phyloP scores from a whole-genome alignment of 1,284 basidiomycete species.

The Leccinum huronense region DNA sequence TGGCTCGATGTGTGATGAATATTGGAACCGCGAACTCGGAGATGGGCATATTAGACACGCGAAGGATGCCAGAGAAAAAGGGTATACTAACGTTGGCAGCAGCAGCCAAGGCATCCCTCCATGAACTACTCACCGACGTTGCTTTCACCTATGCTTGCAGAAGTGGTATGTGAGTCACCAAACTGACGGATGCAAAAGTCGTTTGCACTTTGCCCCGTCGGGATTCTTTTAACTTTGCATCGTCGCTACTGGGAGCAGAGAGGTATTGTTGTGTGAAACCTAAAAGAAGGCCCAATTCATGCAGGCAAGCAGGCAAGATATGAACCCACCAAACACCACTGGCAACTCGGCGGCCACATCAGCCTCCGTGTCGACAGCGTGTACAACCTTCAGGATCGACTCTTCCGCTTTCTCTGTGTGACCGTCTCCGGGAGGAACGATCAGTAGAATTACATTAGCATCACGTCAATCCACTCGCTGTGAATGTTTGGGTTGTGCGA shows the following conservation, averaged over 20 bases:
- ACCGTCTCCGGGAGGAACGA: neutral
- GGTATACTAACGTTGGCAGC: neutral
- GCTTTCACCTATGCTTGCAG: neutral
- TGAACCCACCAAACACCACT: slow-evolving; percentile 1
- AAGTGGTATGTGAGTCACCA: neutral
- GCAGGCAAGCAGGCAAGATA: neutral
- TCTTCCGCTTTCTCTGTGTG: neutral
- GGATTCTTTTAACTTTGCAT: too few species aligned
- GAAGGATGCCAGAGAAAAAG: neutral
- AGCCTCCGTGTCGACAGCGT: neutral
- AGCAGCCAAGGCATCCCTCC: neutral
- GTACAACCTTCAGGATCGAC: neutral
- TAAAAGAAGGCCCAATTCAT: neutral
- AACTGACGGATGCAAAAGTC: neutral
- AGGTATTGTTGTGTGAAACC: neutral
- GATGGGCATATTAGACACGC: neutral
- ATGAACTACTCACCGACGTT: neutral
- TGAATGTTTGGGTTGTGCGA: too few species aligned
- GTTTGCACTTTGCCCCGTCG: neutral
- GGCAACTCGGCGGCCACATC: neutral
- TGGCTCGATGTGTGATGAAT: slow-evolving; percentile 1
- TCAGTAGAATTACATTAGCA: too few species aligned
- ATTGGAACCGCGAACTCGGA: neutral
- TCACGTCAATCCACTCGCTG: too few species aligned
- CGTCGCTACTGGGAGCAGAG: neutral